phyloP scores from a whole-genome alignment of 129 eudicot genomes.

The Helianthus annuus region DNA sequence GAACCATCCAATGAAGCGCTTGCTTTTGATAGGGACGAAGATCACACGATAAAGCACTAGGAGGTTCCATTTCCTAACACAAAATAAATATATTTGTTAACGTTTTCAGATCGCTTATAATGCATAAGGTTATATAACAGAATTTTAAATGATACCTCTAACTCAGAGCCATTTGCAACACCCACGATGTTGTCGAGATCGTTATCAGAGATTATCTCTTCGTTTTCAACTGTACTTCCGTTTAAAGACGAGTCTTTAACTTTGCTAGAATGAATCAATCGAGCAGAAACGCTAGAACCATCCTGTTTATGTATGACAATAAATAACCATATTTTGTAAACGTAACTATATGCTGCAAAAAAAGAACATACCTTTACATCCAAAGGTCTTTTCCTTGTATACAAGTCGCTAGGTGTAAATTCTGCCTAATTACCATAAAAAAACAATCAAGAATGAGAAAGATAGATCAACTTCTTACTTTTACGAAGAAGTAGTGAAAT shows the following conservation, averaged over 20 bases:
- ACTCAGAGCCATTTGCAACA: conserved; percentile 71
- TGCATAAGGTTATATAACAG: background rate
- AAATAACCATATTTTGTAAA: conserved; percentile 17
- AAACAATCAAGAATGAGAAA: conserved; percentile 11
- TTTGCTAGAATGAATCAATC: conserved; percentile 46
- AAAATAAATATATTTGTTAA: background rate
- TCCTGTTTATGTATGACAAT: conserved; percentile 52
- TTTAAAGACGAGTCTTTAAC: conserved; percentile 42
- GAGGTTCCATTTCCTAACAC: conserved; percentile 91
- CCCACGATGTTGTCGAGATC: conserved; percentile 92
- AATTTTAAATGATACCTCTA: conserved; percentile 58
- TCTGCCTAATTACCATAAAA: conserved; percentile 58
- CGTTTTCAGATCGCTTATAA: background rate
- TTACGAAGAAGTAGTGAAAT: background rate
- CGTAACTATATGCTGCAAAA: conserved; percentile 3
- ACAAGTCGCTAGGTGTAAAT: conserved; percentile 77
- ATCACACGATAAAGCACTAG: conserved; percentile 71
- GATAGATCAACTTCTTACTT: background rate
- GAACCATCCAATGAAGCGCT: conserved; percentile 93
- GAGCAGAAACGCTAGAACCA: conserved; percentile 49
- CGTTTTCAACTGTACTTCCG: conserved; percentile 61
- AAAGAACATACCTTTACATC: conserved; percentile 46
- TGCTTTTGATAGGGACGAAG: conserved; percentile 98
- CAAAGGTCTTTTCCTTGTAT: conserved; percentile 71
- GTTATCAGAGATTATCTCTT: conserved; percentile 73